These are phyloP conservation scores for Hypocrella siamensis DNA, from an alignment of 2,329 filamentous ascomycete species.

Conservation along the genomic window DNA sequence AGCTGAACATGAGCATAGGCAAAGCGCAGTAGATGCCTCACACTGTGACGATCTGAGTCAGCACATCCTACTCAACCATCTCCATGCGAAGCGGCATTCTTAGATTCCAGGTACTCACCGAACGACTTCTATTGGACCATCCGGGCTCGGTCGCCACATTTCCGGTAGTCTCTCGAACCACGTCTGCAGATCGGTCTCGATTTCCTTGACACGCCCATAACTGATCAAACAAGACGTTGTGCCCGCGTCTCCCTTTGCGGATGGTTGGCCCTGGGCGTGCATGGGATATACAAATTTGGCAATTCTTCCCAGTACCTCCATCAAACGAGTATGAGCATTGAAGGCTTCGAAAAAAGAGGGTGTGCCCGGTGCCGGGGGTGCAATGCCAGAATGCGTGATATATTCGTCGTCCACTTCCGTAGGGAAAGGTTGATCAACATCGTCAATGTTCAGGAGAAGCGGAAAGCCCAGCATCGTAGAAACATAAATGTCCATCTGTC, in stretches of 20 bases:
- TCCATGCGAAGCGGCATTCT: too few species aligned
- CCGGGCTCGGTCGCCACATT: conserved; percentile 63
- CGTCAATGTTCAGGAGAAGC: conserved; percentile 44
- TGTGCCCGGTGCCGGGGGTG: conserved; percentile 36
- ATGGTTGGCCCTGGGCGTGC: conserved; percentile 35
- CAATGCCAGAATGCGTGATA: conserved; percentile 42
- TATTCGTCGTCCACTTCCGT: conserved; percentile 52
- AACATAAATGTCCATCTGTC: conserved; percentile 57
- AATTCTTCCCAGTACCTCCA: conserved; percentile 48
- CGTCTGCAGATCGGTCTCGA: conserved; percentile 45
- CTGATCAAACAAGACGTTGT: conserved; percentile 45
- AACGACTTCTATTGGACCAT: conserved; percentile 58
- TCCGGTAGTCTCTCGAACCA: conserved; percentile 57
- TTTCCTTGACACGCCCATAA: conserved; percentile 46
- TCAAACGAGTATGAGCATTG: conserved; percentile 48
- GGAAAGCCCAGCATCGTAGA: conserved; percentile 53
- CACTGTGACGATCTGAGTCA: conserved; percentile 17
- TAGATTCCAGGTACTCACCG: too few species aligned
- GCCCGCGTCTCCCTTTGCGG: conserved; percentile 23
- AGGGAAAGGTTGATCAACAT: conserved; percentile 51
- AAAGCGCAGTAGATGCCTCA: conserved; percentile 64
- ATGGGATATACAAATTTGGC: conserved; percentile 51
- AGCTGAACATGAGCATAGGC: conserved; percentile 75
- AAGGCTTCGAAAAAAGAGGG: conserved; percentile 48
- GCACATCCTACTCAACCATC: conserved; percentile 49